A percentile compares a stretch with the other conserved stretches of the same genome.
Evolutionary conservation across 2,329 filamentous ascomycete genomes (phyloP).

Genomic region (Nigrospora oryzae): DNA sequence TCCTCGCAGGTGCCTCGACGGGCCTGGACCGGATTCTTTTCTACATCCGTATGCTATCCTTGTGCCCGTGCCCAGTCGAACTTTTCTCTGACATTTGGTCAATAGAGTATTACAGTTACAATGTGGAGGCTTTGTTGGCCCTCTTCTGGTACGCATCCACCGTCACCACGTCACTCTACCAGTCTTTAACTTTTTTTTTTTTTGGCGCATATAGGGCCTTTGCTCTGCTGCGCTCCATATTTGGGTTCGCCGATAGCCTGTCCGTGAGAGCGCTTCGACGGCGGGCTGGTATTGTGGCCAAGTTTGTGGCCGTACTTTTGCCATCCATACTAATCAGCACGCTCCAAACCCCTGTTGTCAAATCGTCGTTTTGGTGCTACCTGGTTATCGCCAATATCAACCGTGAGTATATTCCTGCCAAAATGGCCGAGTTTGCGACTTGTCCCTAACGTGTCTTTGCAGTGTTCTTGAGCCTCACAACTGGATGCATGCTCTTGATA

Average conservation of each 20-base stretch:
- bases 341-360: slow-evolving; percentile 18
- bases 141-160: slow-evolving; percentile 31
- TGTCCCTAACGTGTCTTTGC: background rate
- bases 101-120: slow-evolving; percentile 40
- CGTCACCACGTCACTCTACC: too few relatives aligned
- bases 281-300: slow-evolving; percentile 18
- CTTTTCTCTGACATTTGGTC: background rate
- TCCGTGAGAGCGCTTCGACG: slow-evolving; percentile 17
- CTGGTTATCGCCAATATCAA: slow-evolving; percentile 26
- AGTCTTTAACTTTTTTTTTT: too few relatives aligned
- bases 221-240: slow-evolving; percentile 25
- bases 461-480: slow-evolving; percentile 25
- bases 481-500: slow-evolving; percentile 23
- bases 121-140: slow-evolving; percentile 35
- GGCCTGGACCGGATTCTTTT: slow-evolving; percentile 33
- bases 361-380: slow-evolving; percentile 16
- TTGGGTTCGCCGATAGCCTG: slow-evolving; percentile 17
- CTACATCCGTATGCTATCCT: slow-evolving; percentile 33
- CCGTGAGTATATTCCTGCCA: slow-evolving; percentile 15
- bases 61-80: background rate
- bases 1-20: slow-evolving; percentile 29
- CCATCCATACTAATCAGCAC: slow-evolving; percentile 25
- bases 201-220: slow-evolving; percentile 18
- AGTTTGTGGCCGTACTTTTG: slow-evolving; percentile 24
- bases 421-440: too few relatives aligned